phyloP scores from a whole-genome alignment of 495 filamentous ascomycete genomes.

The Hypoxylon fragiforme region DNA sequence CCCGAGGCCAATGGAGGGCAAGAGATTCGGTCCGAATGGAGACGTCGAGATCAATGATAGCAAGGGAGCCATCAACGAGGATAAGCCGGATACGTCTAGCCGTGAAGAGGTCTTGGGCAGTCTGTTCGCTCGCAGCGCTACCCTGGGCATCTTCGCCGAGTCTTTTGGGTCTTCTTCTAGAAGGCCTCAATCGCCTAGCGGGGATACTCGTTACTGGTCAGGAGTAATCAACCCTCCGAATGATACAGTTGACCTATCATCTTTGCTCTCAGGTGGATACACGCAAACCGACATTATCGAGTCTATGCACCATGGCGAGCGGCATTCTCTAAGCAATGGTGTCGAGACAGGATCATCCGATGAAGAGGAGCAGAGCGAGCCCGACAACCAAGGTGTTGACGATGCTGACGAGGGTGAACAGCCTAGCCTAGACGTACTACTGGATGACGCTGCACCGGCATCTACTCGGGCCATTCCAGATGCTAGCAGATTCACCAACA shows the following conservation, averaged over 20 bases:
- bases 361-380: slow-evolving; percentile 31
- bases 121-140: slow-evolving; percentile 40
- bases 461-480: slow-evolving; percentile 25
- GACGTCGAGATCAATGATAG: slow-evolving; percentile 64
- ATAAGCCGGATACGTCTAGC: slow-evolving; percentile 44
- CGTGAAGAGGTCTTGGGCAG: slow-evolving; percentile 47
- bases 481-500: slow-evolving; percentile 34
- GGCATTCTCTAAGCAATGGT: slow-evolving; percentile 23
- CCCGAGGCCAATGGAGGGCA: slow-evolving; percentile 65
- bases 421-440: slow-evolving; percentile 3
- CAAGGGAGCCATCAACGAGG: slow-evolving; percentile 43
- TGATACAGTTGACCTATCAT: slow-evolving; percentile 41
- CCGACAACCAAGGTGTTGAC: slow-evolving; percentile 25
- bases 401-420: slow-evolving; percentile 26
- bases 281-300: slow-evolving; percentile 35
- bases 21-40: slow-evolving; percentile 58
- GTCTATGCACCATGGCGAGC: slow-evolving; percentile 32
- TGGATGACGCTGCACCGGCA: slow-evolving; percentile 2
- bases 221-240: slow-evolving; percentile 48
- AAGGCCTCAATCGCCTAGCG: slow-evolving; percentile 32
- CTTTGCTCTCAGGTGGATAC: slow-evolving; percentile 42
- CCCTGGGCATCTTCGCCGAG: slow-evolving; percentile 42
- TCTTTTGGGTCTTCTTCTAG: slow-evolving; percentile 35
- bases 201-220: slow-evolving; percentile 42
- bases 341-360: slow-evolving; percentile 28